Evolutionary conservation across 306 rosid species (phyloP), one percentile per base, ranked within the genome.

Genomic region (Cajanus cajan): DNA sequence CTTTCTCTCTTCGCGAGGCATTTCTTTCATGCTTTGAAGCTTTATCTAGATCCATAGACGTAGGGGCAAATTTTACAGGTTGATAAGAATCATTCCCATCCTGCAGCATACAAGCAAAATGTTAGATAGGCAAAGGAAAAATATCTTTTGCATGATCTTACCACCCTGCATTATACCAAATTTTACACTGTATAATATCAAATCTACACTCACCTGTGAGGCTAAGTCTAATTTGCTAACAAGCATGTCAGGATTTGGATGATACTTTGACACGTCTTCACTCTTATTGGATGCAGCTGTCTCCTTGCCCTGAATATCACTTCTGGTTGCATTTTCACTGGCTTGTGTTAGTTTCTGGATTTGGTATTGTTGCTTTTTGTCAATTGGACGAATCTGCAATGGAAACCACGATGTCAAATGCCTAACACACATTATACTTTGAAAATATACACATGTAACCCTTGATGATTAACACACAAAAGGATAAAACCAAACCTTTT

Each of bases 281-380:
- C 82, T 74, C 78, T 63, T 86, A 71, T 58, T 68, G 37, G 90
- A 76, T 31, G 78, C 85, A 81, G 45, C 80, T 0, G 78, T 22
- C 73, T 89, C 87, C 86, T 89, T 90, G 18, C 52, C 68, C 55
- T 55, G 76, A 43, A 58, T 77, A 25, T 33, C 85, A 84, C 71
- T 85, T 70, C 72, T 91, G 1, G 74, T 58, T 50, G 85, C 78
- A 82, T 80, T 85, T 19, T 78, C 77, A 33, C 88, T 47, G 85
- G 76, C 90, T 78, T 82, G 91, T 15, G 86, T 84, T 28, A 93
- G 84, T 88, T 95, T 95, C 82, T 93, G 96, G 74, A 93, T 87
- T 83, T 95, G 98, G 82, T 95, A 95, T 31, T 95, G 93, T 22
- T 90, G 91, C 86, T 91, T 93, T 74, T 93, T 90, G 87, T 93